Base-by-base conservation (phyloP, 1,284 basidiomycete species). In the Naganishia sp. region DNA sequence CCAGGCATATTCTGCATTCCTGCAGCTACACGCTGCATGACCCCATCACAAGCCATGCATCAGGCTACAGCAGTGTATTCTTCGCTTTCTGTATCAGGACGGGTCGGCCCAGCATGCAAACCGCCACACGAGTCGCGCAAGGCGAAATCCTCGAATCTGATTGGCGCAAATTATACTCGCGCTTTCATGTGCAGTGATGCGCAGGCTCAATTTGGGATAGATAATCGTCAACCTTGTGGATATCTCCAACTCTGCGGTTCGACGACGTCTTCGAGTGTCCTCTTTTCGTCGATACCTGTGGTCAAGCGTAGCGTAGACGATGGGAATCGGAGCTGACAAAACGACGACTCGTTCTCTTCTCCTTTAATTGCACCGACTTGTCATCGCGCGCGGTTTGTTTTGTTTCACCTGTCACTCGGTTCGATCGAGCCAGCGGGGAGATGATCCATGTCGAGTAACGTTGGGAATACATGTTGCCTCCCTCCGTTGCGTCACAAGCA, bases 321-420 rank as follows among this genome's bases (percentile, higher is more conserved):
- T 5, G 13, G 6, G 6, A 0, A 5, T 11, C 21, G 11, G 9
- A 23, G 47, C 47, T 13, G 5, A n/a, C 7, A 21, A 25, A 23
- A 23, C 18, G n/a, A 21, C n/a, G 9, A 10, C 46, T 5, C 18
- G 18, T 25, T n/a, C 6, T 25, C 2, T 25, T 23, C 47, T 25
- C n/a, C 6, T 3, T 49, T 42, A 11, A 18, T 23, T 4, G 31
- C 52, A 21, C 21, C 32, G 13, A 18, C 28, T 54, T 13, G 31
- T 61, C 47, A 25, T 25, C 35, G 58, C 58, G 58, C 57, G 58
- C 47, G 25, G 47, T 51, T 61, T 61, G 47, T 50, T 51, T 50
- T 61, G 58, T 61, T 61, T 61, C 58, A 61, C 47, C 43, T 46
- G 28, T 28, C 28, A 28, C 28, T 28, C 28, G 28, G 51, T 54